phyloP scores from a whole-genome alignment of 208 protist species.

The Wallacemonas sp. region DNA sequence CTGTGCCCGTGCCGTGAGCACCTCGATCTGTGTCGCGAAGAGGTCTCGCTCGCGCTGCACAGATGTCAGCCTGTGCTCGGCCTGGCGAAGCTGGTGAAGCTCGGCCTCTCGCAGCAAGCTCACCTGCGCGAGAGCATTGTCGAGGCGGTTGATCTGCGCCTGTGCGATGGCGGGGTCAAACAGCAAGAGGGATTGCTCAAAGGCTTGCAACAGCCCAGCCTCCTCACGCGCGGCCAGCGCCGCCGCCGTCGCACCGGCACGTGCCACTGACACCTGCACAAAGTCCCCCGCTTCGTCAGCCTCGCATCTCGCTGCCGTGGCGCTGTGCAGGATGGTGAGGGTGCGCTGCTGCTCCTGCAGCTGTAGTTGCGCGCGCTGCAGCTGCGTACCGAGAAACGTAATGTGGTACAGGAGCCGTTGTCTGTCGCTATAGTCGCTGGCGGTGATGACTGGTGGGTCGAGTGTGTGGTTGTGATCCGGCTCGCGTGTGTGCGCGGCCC shows the following conservation, averaged over 20 bases:
- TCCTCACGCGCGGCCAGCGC: conserved; percentile 46
- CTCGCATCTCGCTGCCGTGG: not conserved
- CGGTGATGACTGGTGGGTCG: conserved; percentile 32
- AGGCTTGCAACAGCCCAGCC: conserved; percentile 24
- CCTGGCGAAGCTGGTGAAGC: conserved; percentile 27
- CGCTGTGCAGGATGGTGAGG: conserved; percentile 39
- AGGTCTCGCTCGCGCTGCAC: conserved; percentile 36
- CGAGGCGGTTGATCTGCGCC: conserved; percentile 73
- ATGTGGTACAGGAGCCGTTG: conserved; percentile 82
- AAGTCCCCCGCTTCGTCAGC: not conserved
- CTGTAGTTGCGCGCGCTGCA: conserved; percentile 76
- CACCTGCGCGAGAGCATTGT: conserved; percentile 79
- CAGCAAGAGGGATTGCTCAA: conserved; percentile 35
- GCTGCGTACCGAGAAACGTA: conserved; percentile 77
- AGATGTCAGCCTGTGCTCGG: conserved; percentile 32
- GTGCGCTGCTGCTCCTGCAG: conserved; percentile 53
- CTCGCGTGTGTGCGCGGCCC: not conserved
- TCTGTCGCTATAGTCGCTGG: conserved; percentile 76
- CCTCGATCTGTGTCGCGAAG: conserved; percentile 34
- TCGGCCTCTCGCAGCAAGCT: conserved; percentile 76
- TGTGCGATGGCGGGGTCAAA: conserved; percentile 86
- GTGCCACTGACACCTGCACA: conserved; percentile 6
- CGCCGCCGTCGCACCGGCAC: conserved; percentile 28
- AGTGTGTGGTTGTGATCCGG: not conserved
- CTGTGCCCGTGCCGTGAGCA: conserved; percentile 16